Percentiles rank a stretch among this genome's conserved stretches.
Conservation (phyloP, 768 basidiomycete species). For the Lenzites betulinus region DNA sequence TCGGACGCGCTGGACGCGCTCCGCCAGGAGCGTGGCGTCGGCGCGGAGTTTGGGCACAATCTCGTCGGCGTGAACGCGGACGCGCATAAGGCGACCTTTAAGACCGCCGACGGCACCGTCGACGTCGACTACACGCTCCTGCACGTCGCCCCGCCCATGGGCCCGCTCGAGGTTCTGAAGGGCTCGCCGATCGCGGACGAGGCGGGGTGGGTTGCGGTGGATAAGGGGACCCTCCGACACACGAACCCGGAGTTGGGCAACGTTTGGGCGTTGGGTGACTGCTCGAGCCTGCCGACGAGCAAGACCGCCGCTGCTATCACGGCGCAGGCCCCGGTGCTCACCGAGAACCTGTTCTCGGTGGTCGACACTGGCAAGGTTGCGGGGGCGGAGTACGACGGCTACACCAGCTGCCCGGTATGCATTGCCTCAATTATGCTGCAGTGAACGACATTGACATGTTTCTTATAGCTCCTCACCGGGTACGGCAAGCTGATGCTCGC, state of each 20-base stretch:
- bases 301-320: constrained; percentile 97
- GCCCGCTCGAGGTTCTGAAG: constrained; percentile 80
- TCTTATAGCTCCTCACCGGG: constrained; percentile 69
- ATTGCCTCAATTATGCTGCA: not conserved
- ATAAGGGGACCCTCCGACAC: constrained; percentile 80
- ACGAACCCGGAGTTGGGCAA: constrained; percentile 78
- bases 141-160: constrained; percentile 92
- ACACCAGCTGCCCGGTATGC: constrained; percentile 84
- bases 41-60: constrained; percentile 82
- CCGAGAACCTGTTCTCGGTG: constrained; percentile 82
- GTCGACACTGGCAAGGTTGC: constrained; percentile 73
- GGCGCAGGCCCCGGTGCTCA: constrained; percentile 85
- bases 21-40: constrained; percentile 76
- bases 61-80: constrained; percentile 70
- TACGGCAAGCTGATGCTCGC: constrained; percentile 84
- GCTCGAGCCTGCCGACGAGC: constrained; percentile 88
- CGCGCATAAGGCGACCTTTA: constrained; percentile 85
- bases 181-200: constrained; percentile 75
- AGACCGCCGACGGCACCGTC: constrained; percentile 67
- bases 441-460: not conserved
- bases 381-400: constrained; percentile 80
- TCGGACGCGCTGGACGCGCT: constrained; percentile 81
- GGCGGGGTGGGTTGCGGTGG: constrained; percentile 88
- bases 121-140: constrained; percentile 80
- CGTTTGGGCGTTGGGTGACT: constrained; percentile 91